A percentile compares a stretch with the other conserved stretches of the same genome.
phyloP scores from a whole-genome alignment of 345 rosid genomes.

The Syzygium jambos region DNA sequence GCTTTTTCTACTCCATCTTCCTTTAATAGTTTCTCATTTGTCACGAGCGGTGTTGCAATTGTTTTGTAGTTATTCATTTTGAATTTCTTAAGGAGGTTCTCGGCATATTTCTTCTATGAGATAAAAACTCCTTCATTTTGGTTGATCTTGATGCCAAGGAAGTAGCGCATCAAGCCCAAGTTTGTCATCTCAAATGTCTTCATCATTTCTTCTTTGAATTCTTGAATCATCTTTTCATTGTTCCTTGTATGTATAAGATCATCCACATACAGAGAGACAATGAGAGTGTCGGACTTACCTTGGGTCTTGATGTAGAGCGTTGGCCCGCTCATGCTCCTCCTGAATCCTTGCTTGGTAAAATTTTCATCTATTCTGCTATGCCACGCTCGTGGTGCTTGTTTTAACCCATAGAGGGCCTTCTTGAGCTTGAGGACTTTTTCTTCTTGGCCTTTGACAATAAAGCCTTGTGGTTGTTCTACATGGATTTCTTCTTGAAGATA shows the following conservation, averaged over 20 bases:
- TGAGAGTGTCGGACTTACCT: neutral
- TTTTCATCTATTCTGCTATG: neutral
- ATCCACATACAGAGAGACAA: neutral
- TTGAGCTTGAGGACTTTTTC: neutral
- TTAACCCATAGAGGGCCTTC: neutral
- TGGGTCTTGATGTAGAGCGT: neutral
- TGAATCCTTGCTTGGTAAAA: neutral
- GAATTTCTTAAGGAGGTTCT: neutral
- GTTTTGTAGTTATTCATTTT: neutral
- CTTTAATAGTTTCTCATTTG: neutral
- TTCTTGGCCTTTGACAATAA: neutral
- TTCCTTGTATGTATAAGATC: neutral
- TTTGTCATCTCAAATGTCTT: neutral
- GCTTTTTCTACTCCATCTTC: neutral
- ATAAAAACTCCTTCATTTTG: neutral
- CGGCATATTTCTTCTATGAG: neutral
- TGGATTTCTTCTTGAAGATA: neutral
- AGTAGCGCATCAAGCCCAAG: neutral
- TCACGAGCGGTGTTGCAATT: neutral
- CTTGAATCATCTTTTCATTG: neutral
- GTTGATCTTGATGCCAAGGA: neutral
- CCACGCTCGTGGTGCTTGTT: neutral
- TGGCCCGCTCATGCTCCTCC: neutral
- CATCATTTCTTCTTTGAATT: neutral
- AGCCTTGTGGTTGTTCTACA: neutral